Base-by-base conservation (phyloP, 108 stramenopile genomes). In the Skeletonema menzelii region DNA sequence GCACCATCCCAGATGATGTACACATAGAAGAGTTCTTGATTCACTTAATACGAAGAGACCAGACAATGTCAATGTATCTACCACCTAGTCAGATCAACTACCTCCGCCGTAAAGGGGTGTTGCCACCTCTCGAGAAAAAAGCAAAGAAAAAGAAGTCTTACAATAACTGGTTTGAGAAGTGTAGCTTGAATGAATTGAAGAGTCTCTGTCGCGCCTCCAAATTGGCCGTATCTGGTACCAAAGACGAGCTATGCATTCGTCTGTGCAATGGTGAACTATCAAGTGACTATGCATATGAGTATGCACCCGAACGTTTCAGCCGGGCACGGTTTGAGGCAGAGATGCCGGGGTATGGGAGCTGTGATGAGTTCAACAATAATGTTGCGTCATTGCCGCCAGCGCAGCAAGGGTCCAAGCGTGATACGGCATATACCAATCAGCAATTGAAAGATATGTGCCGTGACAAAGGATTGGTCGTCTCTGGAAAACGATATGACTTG, bases 171-270 rank as follows among this genome's bases (percentile, higher is more conserved):
- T 58, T 58, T 58, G 57, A 58, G 5, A 58, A 58, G 15, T 5
- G 22, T 3, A 27, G 13, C 0, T n/a, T 58, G 15, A 30, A 12
- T 22, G 57, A 58, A 24, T 15, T 58, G 13, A 58, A 58, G 6
- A 31, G 27, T 58, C 57, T 58, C 20, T 58, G 57, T n/a, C n/a
- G 57, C 4, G 57, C 57, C 13, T 17, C 65, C 24, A 27, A 47
- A 28, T 22, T 61, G 20, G 3, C 65, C 56, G 65, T 66, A 1
- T 66, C 65, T 58, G 65, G 65, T 59, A 66, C 65, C n/a, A 66
- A 66, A 47, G 65, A 27, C 17, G 65, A 56, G 15, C 11, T 66
- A 27, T 58, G 56, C 26, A 28, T 27, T n/a, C 65, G 65, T 19
- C 56, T 66, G 4, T 61, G 56, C 11, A 17, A 66, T 27, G 65